Evolutionary conservation across 345 rosid genomes (phyloP).

Genomic region (Eucalyptus pauciflora): DNA sequence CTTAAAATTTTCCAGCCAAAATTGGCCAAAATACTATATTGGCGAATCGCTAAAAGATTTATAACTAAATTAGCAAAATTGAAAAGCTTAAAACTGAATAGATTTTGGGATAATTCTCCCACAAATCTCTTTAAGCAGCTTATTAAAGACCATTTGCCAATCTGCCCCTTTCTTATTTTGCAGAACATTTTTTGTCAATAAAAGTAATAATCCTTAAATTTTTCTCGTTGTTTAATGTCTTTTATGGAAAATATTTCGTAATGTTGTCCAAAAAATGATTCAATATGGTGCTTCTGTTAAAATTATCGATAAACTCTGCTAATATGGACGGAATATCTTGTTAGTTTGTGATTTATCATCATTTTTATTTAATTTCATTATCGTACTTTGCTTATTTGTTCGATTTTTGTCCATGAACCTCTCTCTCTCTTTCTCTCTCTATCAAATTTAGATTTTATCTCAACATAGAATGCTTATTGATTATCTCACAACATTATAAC

Average conservation of each 20-base stretch:
- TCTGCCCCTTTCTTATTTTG: background rate
- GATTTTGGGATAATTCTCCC: background rate
- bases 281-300: background rate
- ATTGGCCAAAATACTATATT: background rate
- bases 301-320: background rate
- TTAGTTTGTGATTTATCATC: background rate
- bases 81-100: background rate
- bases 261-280: background rate
- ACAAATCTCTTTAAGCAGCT: background rate
- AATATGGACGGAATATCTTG: background rate
- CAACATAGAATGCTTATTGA: background rate
- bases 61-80: background rate
- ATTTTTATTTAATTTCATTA: background rate
- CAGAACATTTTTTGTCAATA: background rate
- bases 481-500: too few relatives aligned
- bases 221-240: background rate
- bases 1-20: background rate
- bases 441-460: too few relatives aligned
- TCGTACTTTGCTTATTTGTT: background rate
- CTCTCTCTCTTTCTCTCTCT: background rate
- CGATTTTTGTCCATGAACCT: background rate
- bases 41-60: background rate
- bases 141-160: background rate
- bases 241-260: background rate
- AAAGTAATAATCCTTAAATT: background rate